A percentile compares a stretch with the other conserved stretches of the same genome.
Conservation (phyloP, 2,329 filamentous ascomycete genomes). For the Didymosphaeria variabile region DNA sequence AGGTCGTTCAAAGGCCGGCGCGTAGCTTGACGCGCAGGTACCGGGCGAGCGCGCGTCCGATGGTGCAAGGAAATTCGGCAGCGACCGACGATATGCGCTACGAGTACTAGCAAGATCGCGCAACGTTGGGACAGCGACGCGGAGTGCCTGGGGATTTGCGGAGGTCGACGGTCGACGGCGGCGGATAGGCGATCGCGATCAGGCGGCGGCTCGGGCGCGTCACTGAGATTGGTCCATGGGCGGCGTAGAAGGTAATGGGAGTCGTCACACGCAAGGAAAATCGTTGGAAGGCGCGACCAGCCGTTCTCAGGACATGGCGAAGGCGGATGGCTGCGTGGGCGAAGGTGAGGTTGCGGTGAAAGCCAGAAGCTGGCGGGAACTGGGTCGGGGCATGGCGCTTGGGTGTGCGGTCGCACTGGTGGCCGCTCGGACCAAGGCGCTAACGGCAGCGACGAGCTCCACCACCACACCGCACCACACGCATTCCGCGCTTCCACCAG, state of each 20-base stretch:
- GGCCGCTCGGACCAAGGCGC: slow-evolving; percentile 6
- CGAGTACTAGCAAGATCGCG: slow-evolving; percentile 20
- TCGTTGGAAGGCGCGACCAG: slow-evolving; percentile 11
- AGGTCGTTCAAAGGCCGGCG: slow-evolving; percentile 23
- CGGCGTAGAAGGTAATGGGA: slow-evolving; percentile 5
- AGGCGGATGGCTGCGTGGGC: slow-evolving; percentile 6
- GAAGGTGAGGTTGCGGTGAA: slow-evolving; percentile 10
- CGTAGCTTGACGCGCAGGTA: slow-evolving; percentile 26
- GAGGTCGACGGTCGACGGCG: slow-evolving; percentile 7
- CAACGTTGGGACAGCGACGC: slow-evolving; percentile 16
- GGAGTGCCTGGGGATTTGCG: slow-evolving; percentile 9
- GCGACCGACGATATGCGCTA: slow-evolving; percentile 18
- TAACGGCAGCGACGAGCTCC: background rate
- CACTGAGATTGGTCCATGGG: slow-evolving; percentile 11
- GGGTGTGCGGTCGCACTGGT: background rate
- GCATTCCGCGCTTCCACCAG: background rate
- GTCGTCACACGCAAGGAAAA: slow-evolving; percentile 13
- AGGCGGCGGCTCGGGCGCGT: slow-evolving; percentile 15
- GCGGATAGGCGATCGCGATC: slow-evolving; percentile 8
- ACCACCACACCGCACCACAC: background rate
- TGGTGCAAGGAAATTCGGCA: slow-evolving; percentile 19
- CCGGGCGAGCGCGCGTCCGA: slow-evolving; percentile 8
- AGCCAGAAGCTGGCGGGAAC: slow-evolving; percentile 8
- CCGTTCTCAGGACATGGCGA: slow-evolving; percentile 12
- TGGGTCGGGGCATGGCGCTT: slow-evolving; percentile 10